Evolutionary conservation across 495 filamentous ascomycete species (phyloP), one percentile per base, ranked within the genome.

Genomic region (Cudoniella acicularis): DNA sequence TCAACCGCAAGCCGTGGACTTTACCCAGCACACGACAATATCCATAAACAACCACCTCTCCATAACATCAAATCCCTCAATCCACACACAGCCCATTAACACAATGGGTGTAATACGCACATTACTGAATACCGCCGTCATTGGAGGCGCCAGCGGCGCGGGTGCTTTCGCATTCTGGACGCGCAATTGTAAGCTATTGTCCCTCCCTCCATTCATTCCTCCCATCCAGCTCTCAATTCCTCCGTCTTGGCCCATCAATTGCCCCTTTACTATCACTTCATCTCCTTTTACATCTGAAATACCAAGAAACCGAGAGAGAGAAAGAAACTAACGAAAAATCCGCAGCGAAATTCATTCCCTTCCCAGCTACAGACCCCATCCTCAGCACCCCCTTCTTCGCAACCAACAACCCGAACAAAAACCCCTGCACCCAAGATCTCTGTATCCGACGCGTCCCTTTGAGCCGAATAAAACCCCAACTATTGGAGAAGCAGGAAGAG

Each of bases 391-490:
- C 76, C 41, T 68, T 75, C 55, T 87, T 79, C 72, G 64, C 70
- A 3, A 79, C 76, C 49, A 77, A 80, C 68, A 91, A 91, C 66
- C 80, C 83, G 6, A 78, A 80, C 46, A 66, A 73, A 21, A 88
- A 87, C 72, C 78, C 86, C 0, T 74, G 78, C 0, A 77, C 77
- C 10, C 79, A 87, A 55, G 88, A 91, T 63, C 63, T 87, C 17
- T 84, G 79, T 54, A 67, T 87, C 50, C 81, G 86, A 61, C 74
- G 73, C 30, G 77, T 91, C 11, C 83, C 84, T 0, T 70, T 91
- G 24, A 68, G 66, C 30, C 81, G 84, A 66, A 83, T 91, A 43
- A 80, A 81, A 54, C 84, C 88, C 1, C 74, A 83, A 56, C 72
- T 91, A 55, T 71, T 88, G 10, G 75, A 86, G 53, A 62, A 64